Evolutionary conservation across 257 asterid species (phyloP).

Genomic region (Leptodermis oblonga): DNA sequence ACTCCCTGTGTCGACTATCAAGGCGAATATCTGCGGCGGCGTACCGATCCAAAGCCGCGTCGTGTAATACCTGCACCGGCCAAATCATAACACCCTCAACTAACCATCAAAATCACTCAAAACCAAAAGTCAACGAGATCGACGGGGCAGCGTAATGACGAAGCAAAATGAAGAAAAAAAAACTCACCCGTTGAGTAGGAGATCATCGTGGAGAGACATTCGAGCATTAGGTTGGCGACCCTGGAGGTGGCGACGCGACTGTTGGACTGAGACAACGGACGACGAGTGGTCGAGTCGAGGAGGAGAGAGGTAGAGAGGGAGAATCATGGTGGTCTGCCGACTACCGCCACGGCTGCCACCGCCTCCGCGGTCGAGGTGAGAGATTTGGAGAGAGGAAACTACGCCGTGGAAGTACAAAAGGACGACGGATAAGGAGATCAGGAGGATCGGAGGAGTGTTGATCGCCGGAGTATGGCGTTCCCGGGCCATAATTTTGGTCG

Average conservation of each 20-base stretch:
- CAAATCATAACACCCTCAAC: not conserved
- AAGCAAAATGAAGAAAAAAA: not conserved
- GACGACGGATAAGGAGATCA: slow-evolving; percentile 3
- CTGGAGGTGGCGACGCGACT: slow-evolving; percentile 50
- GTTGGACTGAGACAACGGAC: slow-evolving; percentile 9
- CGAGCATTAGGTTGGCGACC: slow-evolving; percentile 47
- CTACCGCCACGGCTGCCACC: not conserved
- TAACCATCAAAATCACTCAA: not conserved
- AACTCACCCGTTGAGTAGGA: slow-evolving; percentile 65
- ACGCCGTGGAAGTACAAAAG: not conserved
- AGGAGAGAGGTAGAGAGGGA: slow-evolving; percentile 36
- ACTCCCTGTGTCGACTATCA: slow-evolving; percentile 95
- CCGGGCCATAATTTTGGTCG: slow-evolving; percentile 7
- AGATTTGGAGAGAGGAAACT: slow-evolving; percentile 9
- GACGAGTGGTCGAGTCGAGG: slow-evolving; percentile 21
- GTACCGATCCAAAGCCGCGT: slow-evolving; percentile 92
- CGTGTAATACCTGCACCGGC: slow-evolving; percentile 72
- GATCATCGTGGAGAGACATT: slow-evolving; percentile 86
- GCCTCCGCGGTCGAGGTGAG: slow-evolving; percentile 13
- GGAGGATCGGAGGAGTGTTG: not conserved
- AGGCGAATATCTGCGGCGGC: slow-evolving; percentile 88
- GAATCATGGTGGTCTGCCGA: slow-evolving; percentile 29
- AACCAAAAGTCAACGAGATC: slow-evolving; percentile 4
- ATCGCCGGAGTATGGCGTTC: slow-evolving; percentile 2
- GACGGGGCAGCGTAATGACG: not conserved